Conservation (phyloP, 2,329 filamentous ascomycete species). For the Phialocephala sp. region DNA sequence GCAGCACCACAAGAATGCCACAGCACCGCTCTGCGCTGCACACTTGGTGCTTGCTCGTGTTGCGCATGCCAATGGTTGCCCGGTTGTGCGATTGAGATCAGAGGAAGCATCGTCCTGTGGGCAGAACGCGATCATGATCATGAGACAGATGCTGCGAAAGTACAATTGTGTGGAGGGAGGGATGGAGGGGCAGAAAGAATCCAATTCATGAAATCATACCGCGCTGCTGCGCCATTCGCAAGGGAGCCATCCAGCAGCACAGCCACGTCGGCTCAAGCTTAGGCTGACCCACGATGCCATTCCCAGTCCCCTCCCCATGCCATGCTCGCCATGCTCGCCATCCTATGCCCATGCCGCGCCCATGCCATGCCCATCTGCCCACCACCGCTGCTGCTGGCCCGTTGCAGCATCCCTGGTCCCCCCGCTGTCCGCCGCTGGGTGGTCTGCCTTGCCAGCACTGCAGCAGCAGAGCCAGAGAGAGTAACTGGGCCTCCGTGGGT, state of each 20-base stretch:
- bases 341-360: too few relatives aligned
- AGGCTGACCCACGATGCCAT: not conserved
- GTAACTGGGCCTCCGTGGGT: not conserved
- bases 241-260: not conserved
- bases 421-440: not conserved
- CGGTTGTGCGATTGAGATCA: not conserved
- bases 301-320: not conserved
- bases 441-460: constrained; percentile 13
- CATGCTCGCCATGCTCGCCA: not conserved
- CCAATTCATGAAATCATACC: not conserved
- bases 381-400: not conserved
- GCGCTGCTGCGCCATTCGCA: not conserved
- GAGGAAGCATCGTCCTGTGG: not conserved
- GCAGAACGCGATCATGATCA: not conserved
- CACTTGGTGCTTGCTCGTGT: constrained; percentile 1
- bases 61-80: not conserved
- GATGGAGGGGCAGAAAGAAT: constrained; percentile 3
- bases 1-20: not conserved
- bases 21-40: not conserved
- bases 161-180: not conserved
- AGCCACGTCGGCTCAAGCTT: constrained; percentile 1
- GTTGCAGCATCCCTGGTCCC: not conserved
- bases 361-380: too few relatives aligned
- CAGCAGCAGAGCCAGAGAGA: not conserved
- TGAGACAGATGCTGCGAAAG: constrained; percentile 1